A percentile compares a stretch with the other conserved stretches of the same genome.
phyloP scores from a whole-genome alignment of 495 filamentous ascomycete genomes.

The Xanthoparmelia taractica region DNA sequence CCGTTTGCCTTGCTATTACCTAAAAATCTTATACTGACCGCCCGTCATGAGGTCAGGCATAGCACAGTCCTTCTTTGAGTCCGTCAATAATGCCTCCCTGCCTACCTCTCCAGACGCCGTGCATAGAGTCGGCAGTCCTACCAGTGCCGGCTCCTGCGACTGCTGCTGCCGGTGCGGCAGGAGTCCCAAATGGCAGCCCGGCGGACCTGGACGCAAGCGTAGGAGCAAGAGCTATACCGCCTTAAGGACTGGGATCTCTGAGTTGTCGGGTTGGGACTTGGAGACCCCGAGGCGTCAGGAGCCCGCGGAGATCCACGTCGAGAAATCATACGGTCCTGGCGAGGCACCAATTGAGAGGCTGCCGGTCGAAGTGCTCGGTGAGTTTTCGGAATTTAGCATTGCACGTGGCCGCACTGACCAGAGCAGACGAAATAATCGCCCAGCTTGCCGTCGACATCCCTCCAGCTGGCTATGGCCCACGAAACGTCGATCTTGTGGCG shows the following conservation, averaged over 20 bases:
- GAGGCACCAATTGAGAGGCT: slow-evolving; percentile 53
- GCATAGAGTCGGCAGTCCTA: slow-evolving; percentile 19
- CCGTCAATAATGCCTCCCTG: slow-evolving; percentile 55
- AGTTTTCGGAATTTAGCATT: slow-evolving; percentile 27
- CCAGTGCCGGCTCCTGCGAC: slow-evolving; percentile 43
- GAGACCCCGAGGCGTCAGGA: slow-evolving; percentile 35
- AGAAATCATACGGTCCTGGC: slow-evolving; percentile 28
- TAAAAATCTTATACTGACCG: slow-evolving; percentile 19
- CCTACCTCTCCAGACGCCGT: slow-evolving; percentile 40
- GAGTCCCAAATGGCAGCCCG: slow-evolving; percentile 61
- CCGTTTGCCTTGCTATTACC: slow-evolving; percentile 16
- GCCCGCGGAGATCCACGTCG: slow-evolving; percentile 26
- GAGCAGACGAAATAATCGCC: slow-evolving; percentile 65
- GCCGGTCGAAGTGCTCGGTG: slow-evolving; percentile 66
- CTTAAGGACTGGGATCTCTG: slow-evolving; percentile 45
- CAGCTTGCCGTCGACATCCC: slow-evolving; percentile 68
- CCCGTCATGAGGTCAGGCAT: slow-evolving; percentile 40
- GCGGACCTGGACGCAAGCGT: slow-evolving; percentile 55
- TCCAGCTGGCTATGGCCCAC: slow-evolving; percentile 65
- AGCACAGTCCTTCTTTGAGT: slow-evolving; percentile 64
- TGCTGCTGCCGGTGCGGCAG: slow-evolving; percentile 66
- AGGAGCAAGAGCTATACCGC: slow-evolving; percentile 68
- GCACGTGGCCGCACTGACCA: slow-evolving; percentile 6
- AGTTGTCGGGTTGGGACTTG: slow-evolving; percentile 47
- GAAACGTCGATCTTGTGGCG: slow-evolving; percentile 76